phyloP scores from a whole-genome alignment of 1,284 basidiomycete species.

The Cerrena zonata region DNA sequence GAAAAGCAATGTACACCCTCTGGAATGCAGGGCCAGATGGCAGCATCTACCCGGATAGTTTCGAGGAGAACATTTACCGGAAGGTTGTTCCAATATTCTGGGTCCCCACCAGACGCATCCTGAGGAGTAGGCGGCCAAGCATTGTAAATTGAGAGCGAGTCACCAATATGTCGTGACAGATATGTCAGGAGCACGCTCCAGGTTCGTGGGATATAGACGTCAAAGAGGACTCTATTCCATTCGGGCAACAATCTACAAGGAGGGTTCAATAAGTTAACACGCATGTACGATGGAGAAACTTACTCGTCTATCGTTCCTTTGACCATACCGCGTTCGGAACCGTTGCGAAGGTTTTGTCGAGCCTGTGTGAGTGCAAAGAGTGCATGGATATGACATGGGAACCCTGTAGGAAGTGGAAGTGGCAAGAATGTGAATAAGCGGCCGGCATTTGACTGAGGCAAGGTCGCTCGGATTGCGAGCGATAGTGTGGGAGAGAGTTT shows the following conservation, averaged over 20 bases:
- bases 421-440: constrained; percentile 45
- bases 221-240: constrained; percentile 18
- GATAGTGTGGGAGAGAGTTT: constrained; percentile 36
- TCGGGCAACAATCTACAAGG: constrained; percentile 14
- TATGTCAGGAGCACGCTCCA: constrained; percentile 7
- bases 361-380: constrained; percentile 43
- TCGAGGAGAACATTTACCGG: neutral
- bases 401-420: constrained; percentile 40
- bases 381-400: constrained; percentile 41
- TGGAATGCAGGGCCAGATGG: neutral
- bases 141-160: neutral
- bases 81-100: constrained; percentile 6
- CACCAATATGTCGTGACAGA: neutral
- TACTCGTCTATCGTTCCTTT: constrained; percentile 37
- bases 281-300: constrained; percentile 19
- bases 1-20: too few species aligned
- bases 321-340: constrained; percentile 33
- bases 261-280: neutral
- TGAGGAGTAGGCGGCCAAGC: constrained; percentile 6
- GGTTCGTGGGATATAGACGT: constrained; percentile 10
- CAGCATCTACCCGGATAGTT: neutral
- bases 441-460: constrained; percentile 18
- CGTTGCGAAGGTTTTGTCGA: constrained; percentile 41
- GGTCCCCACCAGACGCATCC: constrained; percentile 1
- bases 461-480: constrained; percentile 29